Conservation (phyloP, 1,139 yeast genomes). For the Pichia sp. region DNA sequence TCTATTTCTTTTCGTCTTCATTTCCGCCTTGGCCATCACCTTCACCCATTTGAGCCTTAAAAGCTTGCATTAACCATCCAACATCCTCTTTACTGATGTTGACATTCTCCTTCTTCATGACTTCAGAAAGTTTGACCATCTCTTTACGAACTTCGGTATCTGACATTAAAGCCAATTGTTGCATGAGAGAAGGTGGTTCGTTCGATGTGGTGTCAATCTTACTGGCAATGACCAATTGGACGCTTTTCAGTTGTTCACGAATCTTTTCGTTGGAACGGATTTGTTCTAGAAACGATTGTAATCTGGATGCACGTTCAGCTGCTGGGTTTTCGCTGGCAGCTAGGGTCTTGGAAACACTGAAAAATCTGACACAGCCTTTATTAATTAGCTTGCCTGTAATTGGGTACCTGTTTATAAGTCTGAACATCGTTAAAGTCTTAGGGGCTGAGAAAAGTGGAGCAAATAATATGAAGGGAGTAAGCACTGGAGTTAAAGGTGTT, state of each 20-base stretch:
- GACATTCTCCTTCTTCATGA: conserved; percentile 8
- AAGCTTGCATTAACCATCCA: conserved; percentile 8
- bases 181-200: conserved; percentile 7
- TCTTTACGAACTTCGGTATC: conserved; percentile 10
- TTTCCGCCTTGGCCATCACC: not conserved
- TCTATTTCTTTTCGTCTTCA: too few species aligned
- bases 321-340: conserved; percentile 2
- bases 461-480: too few species aligned
- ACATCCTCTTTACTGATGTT: conserved; percentile 12
- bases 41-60: conserved; percentile 10
- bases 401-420: too few species aligned
- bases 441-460: too few species aligned
- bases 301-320: conserved; percentile 6
- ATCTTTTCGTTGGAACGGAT: conserved; percentile 5
- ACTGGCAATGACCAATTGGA: conserved; percentile 9
- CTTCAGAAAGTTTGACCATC: conserved; percentile 9
- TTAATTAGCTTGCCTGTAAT: too few species aligned
- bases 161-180: conserved; percentile 6
- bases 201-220: conserved; percentile 2
- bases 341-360: not conserved
- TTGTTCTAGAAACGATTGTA: conserved; percentile 4
- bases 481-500: too few species aligned
- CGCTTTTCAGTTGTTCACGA: conserved; percentile 6
- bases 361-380: not conserved
- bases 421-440: too few species aligned